A percentile compares a stretch with the other conserved stretches of the same genome.
phyloP scores from a whole-genome alignment of 2,329 filamentous ascomycete genomes.

The Aspergillus carbonarius region DNA sequence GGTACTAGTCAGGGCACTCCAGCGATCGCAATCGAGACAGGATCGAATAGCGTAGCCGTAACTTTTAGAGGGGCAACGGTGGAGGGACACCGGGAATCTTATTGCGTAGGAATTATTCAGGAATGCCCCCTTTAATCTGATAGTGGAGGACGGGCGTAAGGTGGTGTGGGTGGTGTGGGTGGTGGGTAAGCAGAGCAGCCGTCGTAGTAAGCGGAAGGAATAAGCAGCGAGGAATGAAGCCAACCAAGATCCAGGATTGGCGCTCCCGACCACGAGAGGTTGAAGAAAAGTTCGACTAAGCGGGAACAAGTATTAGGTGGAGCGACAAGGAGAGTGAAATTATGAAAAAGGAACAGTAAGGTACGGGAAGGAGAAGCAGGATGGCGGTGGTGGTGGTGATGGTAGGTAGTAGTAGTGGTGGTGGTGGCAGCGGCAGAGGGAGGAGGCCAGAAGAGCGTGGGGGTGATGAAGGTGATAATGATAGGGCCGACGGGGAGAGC shows the following conservation, averaged over 20 bases:
- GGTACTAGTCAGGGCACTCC: not conserved
- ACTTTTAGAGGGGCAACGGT: not conserved
- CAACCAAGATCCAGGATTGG: not conserved
- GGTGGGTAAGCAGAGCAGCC: not conserved
- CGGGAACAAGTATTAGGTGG: not conserved
- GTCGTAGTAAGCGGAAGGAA: not conserved
- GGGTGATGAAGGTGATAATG: slow-evolving; percentile 1
- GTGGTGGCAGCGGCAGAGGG: not conserved
- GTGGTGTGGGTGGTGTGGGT: not conserved
- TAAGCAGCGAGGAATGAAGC: not conserved
- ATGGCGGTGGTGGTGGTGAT: not conserved
- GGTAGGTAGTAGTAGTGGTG: not conserved
- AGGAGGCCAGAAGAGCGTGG: not conserved
- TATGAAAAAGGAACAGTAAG: not conserved
- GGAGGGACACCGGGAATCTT: not conserved
- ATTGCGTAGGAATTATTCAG: not conserved
- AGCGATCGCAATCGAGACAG: not conserved
- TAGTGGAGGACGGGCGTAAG: not conserved
- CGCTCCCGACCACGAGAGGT: not conserved
- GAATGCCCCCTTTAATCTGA: not conserved
- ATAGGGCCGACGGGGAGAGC: not conserved
- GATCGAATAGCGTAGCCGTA: not conserved
- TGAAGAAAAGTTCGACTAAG: not conserved
- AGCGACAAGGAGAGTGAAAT: not conserved
- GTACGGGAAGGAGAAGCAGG: not conserved